Conservation (phyloP, 805 yeast genomes). For the Suhomyces emberorum region DNA sequence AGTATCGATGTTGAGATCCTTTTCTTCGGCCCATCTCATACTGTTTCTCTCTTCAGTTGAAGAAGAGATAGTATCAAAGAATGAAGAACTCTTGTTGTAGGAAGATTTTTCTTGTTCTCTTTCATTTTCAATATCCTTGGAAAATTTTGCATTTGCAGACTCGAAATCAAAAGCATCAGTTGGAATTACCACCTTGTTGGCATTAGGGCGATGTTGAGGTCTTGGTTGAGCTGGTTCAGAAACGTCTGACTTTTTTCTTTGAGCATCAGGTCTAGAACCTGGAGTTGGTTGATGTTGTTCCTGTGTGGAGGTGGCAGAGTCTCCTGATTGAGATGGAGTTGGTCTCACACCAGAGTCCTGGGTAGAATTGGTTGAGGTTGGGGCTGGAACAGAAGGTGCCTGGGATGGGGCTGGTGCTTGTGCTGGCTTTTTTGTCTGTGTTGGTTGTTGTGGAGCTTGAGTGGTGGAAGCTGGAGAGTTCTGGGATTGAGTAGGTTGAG, state of each 20-base stretch:
- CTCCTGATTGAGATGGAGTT: conserved; percentile 16
- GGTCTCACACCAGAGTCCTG: conserved; percentile 8
- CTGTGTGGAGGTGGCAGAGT: conserved; percentile 19
- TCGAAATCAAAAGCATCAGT: conserved; percentile 73
- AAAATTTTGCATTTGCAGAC: conserved; percentile 68
- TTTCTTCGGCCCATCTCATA: conserved; percentile 72
- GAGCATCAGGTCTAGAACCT: conserved; percentile 14
- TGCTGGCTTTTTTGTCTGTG: conserved; percentile 5
- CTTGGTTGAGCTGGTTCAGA: conserved; percentile 5
- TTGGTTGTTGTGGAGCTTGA: conserved; percentile 10
- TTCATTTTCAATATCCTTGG: conserved; percentile 42
- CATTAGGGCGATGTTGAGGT: conserved; percentile 12
- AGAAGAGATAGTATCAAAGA: conserved; percentile 82
- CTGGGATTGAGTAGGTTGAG: conserved; percentile 2
- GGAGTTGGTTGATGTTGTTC: conserved; percentile 7
- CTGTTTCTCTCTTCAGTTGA: conserved; percentile 48
- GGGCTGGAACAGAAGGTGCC: conserved; percentile 1
- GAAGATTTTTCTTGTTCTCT: conserved; percentile 28
- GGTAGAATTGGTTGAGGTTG: conserved; percentile 1
- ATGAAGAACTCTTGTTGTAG: conserved; percentile 80
- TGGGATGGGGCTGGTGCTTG: conserved; percentile 5
- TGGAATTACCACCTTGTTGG: conserved; percentile 37
- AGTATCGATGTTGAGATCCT: conserved; percentile 71
- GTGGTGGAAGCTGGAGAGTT: conserved; percentile 5
- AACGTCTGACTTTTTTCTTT: conserved; percentile 8